A percentile compares a stretch with the other conserved stretches of the same genome.
phyloP scores from a whole-genome alignment of 2,329 filamentous ascomycete genomes.

The Trichoderma hamatum region DNA sequence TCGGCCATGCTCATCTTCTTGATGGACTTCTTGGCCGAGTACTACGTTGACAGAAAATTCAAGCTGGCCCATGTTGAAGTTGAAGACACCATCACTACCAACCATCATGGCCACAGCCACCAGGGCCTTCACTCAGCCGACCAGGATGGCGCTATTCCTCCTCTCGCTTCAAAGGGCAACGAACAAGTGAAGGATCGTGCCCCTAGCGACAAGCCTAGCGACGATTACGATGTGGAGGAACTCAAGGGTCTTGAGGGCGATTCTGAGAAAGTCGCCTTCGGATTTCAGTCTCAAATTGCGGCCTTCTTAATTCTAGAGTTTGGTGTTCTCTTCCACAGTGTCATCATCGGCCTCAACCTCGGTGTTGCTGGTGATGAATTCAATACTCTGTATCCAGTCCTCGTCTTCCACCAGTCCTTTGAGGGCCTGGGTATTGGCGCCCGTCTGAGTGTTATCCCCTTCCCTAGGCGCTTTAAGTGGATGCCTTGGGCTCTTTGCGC shows the following conservation, averaged over 20 bases:
- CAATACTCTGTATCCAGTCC: slow-evolving; percentile 59
- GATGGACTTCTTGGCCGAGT: slow-evolving; percentile 53
- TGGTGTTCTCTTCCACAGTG: slow-evolving; percentile 65
- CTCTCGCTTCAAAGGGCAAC: not conserved
- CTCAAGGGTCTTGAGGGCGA: slow-evolving; percentile 31
- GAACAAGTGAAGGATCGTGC: slow-evolving; percentile 14
- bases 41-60: slow-evolving; percentile 54
- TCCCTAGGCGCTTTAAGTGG: slow-evolving; percentile 46
- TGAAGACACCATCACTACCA: slow-evolving; percentile 36
- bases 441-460: slow-evolving; percentile 60
- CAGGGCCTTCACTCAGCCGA: slow-evolving; percentile 47
- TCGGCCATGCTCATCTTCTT: slow-evolving; percentile 55
- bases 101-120: slow-evolving; percentile 33
- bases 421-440: slow-evolving; percentile 66
- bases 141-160: slow-evolving; percentile 36
- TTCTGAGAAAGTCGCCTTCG: slow-evolving; percentile 22
- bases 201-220: slow-evolving; percentile 27
- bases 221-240: slow-evolving; percentile 31
- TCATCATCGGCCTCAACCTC: slow-evolving; percentile 65
- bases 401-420: slow-evolving; percentile 66
- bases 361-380: slow-evolving; percentile 62
- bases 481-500: slow-evolving; percentile 54
- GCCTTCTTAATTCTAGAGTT: slow-evolving; percentile 58
- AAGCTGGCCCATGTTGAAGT: slow-evolving; percentile 34
- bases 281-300: slow-evolving; percentile 45